Conservation (phyloP, 306 rosid genomes). For the Calophaca sinica region DNA sequence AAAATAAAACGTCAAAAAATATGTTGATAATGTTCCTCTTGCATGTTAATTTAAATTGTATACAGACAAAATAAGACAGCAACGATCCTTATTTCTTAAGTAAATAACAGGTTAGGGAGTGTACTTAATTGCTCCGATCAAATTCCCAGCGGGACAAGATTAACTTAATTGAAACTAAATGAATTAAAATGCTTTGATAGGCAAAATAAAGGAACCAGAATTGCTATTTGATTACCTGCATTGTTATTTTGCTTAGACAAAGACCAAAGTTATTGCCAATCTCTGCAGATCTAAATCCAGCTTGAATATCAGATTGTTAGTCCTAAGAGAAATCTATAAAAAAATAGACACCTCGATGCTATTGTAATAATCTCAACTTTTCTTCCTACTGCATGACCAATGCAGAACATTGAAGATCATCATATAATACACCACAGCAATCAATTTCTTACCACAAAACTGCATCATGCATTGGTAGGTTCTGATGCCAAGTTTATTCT, state of each 20-base stretch:
- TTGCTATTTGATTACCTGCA: conserved; percentile 17
- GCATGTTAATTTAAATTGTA: neutral
- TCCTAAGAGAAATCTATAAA: conserved; percentile 14
- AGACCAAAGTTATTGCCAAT: conserved; percentile 13
- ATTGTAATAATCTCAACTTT: conserved; percentile 18
- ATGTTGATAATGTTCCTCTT: too few species aligned
- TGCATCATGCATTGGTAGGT: conserved; percentile 42
- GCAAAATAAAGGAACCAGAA: conserved; percentile 16
- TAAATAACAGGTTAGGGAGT: neutral
- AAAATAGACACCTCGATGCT: conserved; percentile 16
- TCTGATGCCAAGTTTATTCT: conserved; percentile 47
- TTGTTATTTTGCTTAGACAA: conserved; percentile 31
- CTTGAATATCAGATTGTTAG: conserved; percentile 8
- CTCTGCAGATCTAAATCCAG: conserved; percentile 27
- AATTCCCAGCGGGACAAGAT: neutral
- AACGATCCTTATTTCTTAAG: neutral
- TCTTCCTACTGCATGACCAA: conserved; percentile 17
- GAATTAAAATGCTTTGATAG: conserved; percentile 15
- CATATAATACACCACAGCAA: neutral
- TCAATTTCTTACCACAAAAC: conserved; percentile 11
- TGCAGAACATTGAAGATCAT: conserved; percentile 36
- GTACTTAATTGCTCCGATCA: neutral
- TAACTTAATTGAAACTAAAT: conserved; percentile 22
- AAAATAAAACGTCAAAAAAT: too few species aligned
- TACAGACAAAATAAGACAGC: neutral